These are phyloP conservation scores for Gastrodia elata DNA, from an alignment of 106 monocot genomes.

Conservation along the genomic window DNA sequence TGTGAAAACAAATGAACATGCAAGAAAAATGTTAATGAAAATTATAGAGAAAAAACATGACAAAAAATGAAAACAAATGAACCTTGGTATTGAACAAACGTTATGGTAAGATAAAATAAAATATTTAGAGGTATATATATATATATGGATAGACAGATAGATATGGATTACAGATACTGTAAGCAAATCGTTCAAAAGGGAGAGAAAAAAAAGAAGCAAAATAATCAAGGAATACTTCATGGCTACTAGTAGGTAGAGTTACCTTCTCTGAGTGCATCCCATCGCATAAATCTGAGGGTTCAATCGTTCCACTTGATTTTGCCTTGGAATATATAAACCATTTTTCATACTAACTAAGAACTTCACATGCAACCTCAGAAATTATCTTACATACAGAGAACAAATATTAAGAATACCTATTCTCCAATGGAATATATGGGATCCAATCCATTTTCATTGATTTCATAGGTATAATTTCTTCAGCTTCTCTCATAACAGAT, in stretches of 20 bases:
- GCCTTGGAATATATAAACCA: conserved; percentile 22
- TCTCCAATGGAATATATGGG: conserved; percentile 83
- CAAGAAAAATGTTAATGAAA: neutral
- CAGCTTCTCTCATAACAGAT: conserved; percentile 79
- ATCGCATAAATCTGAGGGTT: conserved; percentile 87
- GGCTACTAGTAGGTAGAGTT: neutral
- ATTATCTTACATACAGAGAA: neutral
- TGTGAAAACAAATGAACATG: neutral
- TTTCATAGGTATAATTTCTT: conserved; percentile 98
- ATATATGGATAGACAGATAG: neutral
- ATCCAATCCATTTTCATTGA: conserved; percentile 98
- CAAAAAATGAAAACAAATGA: neutral
- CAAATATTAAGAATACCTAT: conserved; percentile 37
- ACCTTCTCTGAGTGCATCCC: conserved; percentile 88
- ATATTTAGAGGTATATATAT: neutral
- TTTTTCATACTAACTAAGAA: neutral
- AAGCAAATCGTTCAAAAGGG: neutral
- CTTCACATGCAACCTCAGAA: neutral
- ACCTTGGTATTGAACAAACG: neutral
- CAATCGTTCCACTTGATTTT: conserved; percentile 58
- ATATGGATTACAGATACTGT: neutral
- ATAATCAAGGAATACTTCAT: neutral
- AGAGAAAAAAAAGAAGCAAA: neutral
- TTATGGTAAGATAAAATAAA: neutral
- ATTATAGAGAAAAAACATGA: neutral